Conservation (phyloP, 2,329 filamentous ascomycete species). For the Sporothrix inflata region DNA sequence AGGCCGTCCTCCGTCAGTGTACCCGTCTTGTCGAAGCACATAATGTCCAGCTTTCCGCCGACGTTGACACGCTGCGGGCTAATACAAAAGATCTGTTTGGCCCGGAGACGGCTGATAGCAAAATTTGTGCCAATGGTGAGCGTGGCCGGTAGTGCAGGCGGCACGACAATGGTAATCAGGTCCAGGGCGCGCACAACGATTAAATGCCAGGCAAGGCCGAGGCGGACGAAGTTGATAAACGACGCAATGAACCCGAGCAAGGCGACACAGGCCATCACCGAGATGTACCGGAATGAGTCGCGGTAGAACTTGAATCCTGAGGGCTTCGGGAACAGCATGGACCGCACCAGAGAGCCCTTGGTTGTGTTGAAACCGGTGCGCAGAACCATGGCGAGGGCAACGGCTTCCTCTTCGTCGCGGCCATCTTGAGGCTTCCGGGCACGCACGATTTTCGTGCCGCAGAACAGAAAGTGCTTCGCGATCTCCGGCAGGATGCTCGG, state of each 20-base stretch:
- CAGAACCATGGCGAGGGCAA: slow-evolving; percentile 87
- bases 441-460: slow-evolving; percentile 92
- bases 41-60: slow-evolving; percentile 90
- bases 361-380: slow-evolving; percentile 97
- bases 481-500: slow-evolving; percentile 81
- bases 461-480: slow-evolving; percentile 89
- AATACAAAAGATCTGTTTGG: slow-evolving; percentile 94
- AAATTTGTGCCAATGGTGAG: slow-evolving; percentile 97
- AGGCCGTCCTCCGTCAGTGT: slow-evolving; percentile 95
- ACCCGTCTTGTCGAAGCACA: slow-evolving; percentile 99
- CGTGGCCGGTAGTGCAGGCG: slow-evolving; percentile 90
- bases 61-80: slow-evolving; percentile 97
- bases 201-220: slow-evolving; percentile 82
- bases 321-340: slow-evolving; percentile 98
- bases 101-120: slow-evolving; percentile 81
- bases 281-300: slow-evolving; percentile 96
- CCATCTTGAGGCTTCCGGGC: slow-evolving; percentile 86
- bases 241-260: slow-evolving; percentile 86
- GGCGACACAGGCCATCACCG: slow-evolving; percentile 90
- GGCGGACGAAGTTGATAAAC: slow-evolving; percentile 87
- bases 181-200: slow-evolving; percentile 92
- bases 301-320: slow-evolving; percentile 98
- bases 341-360: slow-evolving; percentile 91
- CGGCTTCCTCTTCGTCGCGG: slow-evolving; percentile 76
- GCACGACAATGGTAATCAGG: slow-evolving; percentile 96